Evolutionary conservation across 441 rosid genomes (phyloP).

Genomic region (Pelargonium citronellum): DNA sequence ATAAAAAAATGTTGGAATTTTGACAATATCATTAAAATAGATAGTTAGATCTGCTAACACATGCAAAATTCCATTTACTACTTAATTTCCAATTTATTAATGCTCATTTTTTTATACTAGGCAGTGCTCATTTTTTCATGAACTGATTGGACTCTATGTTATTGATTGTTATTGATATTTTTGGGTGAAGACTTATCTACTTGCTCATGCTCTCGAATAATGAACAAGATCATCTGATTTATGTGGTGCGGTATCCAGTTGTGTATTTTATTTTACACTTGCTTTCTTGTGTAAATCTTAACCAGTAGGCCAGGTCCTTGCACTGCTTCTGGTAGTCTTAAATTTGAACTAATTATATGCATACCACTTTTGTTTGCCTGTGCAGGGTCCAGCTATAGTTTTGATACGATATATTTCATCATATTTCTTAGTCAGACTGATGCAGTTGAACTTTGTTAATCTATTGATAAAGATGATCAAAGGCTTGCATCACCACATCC

Average conservation of each 20-base stretch:
- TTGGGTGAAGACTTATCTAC: too few relatives aligned
- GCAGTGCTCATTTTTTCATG: too few relatives aligned
- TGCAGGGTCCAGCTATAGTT: constrained; percentile 47
- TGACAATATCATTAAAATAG: too few relatives aligned
- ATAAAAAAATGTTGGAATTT: too few relatives aligned
- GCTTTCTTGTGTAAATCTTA: too few relatives aligned
- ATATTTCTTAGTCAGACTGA: constrained; percentile 36
- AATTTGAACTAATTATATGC: background rate
- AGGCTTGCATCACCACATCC: constrained; percentile 30
- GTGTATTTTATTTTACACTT: background rate
- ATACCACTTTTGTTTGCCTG: constrained; percentile 2
- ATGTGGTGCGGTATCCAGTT: background rate
- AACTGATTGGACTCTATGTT: too few relatives aligned
- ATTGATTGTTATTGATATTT: too few relatives aligned
- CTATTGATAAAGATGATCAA: constrained; percentile 33
- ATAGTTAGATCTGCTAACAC: too few relatives aligned
- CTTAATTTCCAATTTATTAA: too few relatives aligned
- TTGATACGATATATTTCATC: constrained; percentile 40
- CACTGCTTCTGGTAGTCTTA: background rate
- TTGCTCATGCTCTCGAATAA: too few relatives aligned
- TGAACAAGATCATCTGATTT: background rate
- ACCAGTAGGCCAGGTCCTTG: background rate
- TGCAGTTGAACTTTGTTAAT: constrained; percentile 29
- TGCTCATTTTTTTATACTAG: too few relatives aligned
- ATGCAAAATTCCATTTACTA: too few relatives aligned